Conservation (phyloP, 2,329 filamentous ascomycete species). For the Plenodomus tracheiphilus region DNA sequence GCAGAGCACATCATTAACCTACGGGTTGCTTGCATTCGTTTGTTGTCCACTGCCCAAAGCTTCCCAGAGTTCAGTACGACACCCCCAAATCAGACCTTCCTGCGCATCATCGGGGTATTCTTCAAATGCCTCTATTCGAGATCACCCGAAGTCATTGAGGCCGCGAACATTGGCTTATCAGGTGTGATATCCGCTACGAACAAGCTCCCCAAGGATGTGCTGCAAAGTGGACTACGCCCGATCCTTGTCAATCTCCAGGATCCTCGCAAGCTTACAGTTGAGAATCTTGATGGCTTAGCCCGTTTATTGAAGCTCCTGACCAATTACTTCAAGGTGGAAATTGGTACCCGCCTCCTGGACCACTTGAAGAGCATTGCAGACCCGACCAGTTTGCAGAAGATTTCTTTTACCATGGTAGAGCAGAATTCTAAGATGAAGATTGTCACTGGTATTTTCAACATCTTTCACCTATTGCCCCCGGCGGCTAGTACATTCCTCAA, state of each 20-base stretch:
- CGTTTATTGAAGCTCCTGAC: conserved; percentile 87
- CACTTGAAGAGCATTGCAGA: conserved; percentile 92
- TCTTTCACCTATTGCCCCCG: conserved; percentile 92
- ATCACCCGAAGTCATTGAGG: conserved; percentile 87
- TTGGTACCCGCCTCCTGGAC: conserved; percentile 88
- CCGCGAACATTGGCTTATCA: conserved; percentile 87
- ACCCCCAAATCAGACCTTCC: conserved; percentile 64
- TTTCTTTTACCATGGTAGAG: conserved; percentile 93
- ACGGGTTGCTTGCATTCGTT: conserved; percentile 88
- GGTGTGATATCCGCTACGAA: conserved; percentile 85
- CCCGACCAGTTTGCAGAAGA: conserved; percentile 76
- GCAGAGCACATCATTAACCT: conserved; percentile 91
- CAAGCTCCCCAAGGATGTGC: conserved; percentile 90
- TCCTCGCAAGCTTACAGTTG: conserved; percentile 83
- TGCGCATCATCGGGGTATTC: conserved; percentile 83
- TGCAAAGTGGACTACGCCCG: conserved; percentile 90
- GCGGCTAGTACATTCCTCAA: conserved; percentile 91
- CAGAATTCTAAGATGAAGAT: conserved; percentile 93
- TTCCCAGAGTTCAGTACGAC: conserved; percentile 88
- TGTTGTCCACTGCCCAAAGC: conserved; percentile 89
- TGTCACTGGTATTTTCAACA: conserved; percentile 90
- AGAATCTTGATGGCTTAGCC: conserved; percentile 88
- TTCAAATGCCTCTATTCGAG: conserved; percentile 97
- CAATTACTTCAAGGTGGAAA: conserved; percentile 99
- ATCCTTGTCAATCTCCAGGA: conserved; percentile 98